Evolutionary conservation across 805 yeast species (phyloP), one percentile per base, ranked within the genome.

Genomic region (Martiniozyma abietophila): DNA sequence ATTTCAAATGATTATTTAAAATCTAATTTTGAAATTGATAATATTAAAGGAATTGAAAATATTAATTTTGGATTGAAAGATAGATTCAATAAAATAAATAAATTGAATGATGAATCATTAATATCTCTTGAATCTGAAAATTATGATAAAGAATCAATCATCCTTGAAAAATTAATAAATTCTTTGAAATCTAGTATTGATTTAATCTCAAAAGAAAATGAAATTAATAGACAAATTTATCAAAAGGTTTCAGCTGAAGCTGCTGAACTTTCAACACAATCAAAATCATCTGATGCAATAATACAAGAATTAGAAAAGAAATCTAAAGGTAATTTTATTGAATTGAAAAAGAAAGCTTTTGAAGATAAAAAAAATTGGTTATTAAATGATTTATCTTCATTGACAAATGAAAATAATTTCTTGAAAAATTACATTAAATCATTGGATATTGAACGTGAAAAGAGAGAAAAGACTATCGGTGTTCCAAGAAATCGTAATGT

Each of bases 241-340:
- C 78, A 71, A 47, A 31, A 39, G 4, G 48, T 48, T 6, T 70
- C 77, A 0, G 57, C 71, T 1, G 34, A 42, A n/a, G 76, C 76
- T 4, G 73, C 73, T 1, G 69, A 64, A 25, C 39, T 52, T 29
- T 60, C 73, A 1, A 45, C 50, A 4, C 20, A 26, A 6, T 25
- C 59, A 4, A 49, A 51, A 15, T 26, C 41, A 1, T 26, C 55
- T n/a, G 53, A 55, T 25, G 38, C 43, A 4, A 31, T 37, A 4
- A 47, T 47, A 15, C 58, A 54, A 2, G 25, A 28, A 8, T 34
- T 67, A 17, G 43, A 49, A 16, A 41, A 43, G 8, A 56, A 56
- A 20, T 40, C 59, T 5, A 48, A 53, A 2, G 70, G 67, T 2
- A 51, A 58, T 5, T 64, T 61, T 24, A 39, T 46, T 18, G 49